Evolutionary conservation across 129 eudicot genomes (phyloP), one percentile per base, ranked within the genome.

Genomic region (Solidago caesia): DNA sequence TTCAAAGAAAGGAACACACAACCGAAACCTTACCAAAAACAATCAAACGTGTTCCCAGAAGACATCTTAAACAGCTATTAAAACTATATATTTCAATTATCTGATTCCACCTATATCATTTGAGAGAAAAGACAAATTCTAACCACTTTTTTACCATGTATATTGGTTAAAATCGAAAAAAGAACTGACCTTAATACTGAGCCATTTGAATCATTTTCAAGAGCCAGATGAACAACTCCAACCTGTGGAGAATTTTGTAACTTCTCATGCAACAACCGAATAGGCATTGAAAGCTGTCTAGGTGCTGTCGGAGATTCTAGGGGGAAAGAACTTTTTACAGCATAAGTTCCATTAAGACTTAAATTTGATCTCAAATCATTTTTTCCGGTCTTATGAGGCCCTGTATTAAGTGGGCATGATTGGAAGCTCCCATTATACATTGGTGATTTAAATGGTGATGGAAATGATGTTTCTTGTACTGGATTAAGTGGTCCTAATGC

Each of bases 201-300:
- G 44, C 98, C 98, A 76, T 48, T 74, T 51, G 90, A 77, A 76
- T 92, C 96, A 60, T 91, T 92, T 64, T 92, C 91, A 79, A 92
- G 90, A 62, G 92, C 92, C 78, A 92, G 79, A 77, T 92, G 98
- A 16, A 88, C 77, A 53, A 92, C 80, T 79, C 98, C 98, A 83
- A 90, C 90, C 75, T 88, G 90, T 11, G 96, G 90, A 52, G 86
- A 81, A 77, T 80, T 87, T 82, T 84, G 87, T 68, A 92, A 77
- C 74, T 81, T 90, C 68, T 86, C 90, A 64, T 86, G 84, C 80
- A 92, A 77, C 68, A 86, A 81, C 42, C 73, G 85, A 63, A 90
- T 81, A 57, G 89, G 89, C 64, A 68, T 8, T 41, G 96, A 84
- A 72, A 86, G 95, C 72, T 92, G 83, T 70, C 87, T 87, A 74